These are phyloP conservation scores for Solanum arcanum DNA, from an alignment of 257 asterid genomes.

Conservation along the genomic window DNA sequence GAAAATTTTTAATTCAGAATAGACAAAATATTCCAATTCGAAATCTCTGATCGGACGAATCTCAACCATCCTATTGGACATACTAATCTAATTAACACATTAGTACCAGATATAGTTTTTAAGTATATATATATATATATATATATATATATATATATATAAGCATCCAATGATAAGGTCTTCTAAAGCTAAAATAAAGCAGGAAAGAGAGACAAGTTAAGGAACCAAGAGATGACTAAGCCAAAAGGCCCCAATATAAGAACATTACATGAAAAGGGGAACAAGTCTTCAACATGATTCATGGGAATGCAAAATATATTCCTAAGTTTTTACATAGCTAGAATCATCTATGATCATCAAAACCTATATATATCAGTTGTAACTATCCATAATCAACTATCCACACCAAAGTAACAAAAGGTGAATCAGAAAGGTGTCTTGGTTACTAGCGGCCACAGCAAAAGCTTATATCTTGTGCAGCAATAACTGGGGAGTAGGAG, in stretches of 20 bases:
- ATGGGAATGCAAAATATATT: not conserved
- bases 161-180: too few species aligned
- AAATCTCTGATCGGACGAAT: too few species aligned
- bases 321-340: not conserved
- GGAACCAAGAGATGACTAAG: not conserved
- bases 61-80: too few species aligned
- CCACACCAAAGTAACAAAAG: not conserved
- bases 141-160: too few species aligned
- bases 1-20: too few species aligned
- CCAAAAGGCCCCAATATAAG: not conserved
- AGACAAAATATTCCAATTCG: too few species aligned
- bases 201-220: not conserved
- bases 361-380: not conserved
- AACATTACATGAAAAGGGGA: not conserved
- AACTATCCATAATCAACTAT: not conserved
- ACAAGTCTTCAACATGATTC: not conserved
- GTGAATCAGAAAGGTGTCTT: not conserved
- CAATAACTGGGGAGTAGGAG: not conserved
- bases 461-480: not conserved
- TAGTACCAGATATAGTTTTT: too few species aligned
- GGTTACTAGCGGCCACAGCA: not conserved
- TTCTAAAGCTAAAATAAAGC: not conserved
- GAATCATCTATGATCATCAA: not conserved
- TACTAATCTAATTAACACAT: too few species aligned
- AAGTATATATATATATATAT: too few species aligned